These are phyloP conservation scores for Leishmania amazonensis DNA, from an alignment of 208 protist genomes.

Conservation along the genomic window DNA sequence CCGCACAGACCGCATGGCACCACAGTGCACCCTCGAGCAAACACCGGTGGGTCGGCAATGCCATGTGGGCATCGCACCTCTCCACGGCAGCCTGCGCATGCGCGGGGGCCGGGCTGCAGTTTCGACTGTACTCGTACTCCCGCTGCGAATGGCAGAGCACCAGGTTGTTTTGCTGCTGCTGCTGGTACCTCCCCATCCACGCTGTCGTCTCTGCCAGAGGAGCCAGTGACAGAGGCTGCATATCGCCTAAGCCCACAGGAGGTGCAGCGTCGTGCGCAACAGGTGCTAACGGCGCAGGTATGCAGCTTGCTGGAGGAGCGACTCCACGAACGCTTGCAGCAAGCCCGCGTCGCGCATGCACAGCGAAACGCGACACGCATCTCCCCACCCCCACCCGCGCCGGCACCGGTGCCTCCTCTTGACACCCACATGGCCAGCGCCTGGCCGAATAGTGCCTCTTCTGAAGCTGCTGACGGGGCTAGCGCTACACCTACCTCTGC, in stretches of 20 bases:
- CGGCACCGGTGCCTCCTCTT: not conserved
- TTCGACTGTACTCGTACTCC: not conserved
- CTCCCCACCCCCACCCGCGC: not conserved
- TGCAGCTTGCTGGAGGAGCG: constrained; percentile 23
- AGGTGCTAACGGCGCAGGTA: constrained; percentile 23
- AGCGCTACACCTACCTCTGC: no score
- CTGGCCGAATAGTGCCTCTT: not conserved
- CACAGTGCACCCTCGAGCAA: not conserved
- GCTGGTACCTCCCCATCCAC: not conserved
- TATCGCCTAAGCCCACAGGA: constrained; percentile 22
- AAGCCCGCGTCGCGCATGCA: constrained; percentile 8
- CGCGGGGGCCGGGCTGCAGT: not conserved
- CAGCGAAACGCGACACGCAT: constrained; percentile 1
- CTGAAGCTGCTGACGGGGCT: not conserved
- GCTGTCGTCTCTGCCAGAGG: not conserved
- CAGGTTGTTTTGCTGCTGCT: not conserved
- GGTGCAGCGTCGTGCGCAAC: constrained; percentile 23
- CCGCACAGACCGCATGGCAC: not conserved
- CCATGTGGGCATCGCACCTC: not conserved
- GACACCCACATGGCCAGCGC: not conserved
- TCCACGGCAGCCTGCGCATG: not conserved
- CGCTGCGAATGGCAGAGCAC: not conserved
- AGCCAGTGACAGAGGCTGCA: constrained; percentile 17
- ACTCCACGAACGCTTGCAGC: constrained; percentile 21
- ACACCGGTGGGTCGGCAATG: not conserved